A percentile compares a stretch with the other conserved stretches of the same genome.
These are phyloP conservation scores for Aspergillus nomiae DNA, from an alignment of 2,329 filamentous ascomycete species.

Conservation along the genomic window DNA sequence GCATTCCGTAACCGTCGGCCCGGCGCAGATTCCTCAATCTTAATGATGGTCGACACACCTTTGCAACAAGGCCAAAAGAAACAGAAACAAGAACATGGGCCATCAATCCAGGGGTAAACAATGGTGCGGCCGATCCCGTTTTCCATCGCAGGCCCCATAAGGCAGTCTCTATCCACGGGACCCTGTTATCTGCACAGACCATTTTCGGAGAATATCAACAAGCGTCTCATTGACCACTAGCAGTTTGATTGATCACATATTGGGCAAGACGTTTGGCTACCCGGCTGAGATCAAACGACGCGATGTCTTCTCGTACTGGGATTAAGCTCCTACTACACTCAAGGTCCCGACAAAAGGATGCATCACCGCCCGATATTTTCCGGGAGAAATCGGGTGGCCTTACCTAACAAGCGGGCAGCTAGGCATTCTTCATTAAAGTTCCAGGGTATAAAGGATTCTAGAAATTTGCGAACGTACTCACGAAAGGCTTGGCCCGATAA, in stretches of 20 bases:
- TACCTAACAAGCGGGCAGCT: neutral
- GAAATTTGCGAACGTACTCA: neutral
- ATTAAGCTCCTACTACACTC: neutral
- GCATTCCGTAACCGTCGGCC: conserved; percentile 2
- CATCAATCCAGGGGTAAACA: neutral
- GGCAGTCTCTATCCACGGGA: neutral
- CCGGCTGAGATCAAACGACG: too few relatives aligned
- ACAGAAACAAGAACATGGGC: neutral
- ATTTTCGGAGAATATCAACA: neutral
- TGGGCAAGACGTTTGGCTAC: neutral
- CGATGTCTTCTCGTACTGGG: neutral
- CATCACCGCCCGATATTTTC: neutral
- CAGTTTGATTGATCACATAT: neutral
- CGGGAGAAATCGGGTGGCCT: neutral
- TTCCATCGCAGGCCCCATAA: neutral
- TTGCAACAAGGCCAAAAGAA: neutral
- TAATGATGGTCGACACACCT: neutral
- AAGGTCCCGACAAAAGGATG: too few relatives aligned
- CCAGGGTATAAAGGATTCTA: neutral
- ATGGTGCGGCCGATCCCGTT: neutral
- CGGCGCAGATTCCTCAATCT: neutral
- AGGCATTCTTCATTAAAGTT: neutral
- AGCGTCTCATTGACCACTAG: neutral
- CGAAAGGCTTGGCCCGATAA: neutral
- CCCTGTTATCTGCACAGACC: neutral